Evolutionary conservation across 139 green algal species (phyloP).

Genomic region (Astrephomene gubernaculifera): DNA sequence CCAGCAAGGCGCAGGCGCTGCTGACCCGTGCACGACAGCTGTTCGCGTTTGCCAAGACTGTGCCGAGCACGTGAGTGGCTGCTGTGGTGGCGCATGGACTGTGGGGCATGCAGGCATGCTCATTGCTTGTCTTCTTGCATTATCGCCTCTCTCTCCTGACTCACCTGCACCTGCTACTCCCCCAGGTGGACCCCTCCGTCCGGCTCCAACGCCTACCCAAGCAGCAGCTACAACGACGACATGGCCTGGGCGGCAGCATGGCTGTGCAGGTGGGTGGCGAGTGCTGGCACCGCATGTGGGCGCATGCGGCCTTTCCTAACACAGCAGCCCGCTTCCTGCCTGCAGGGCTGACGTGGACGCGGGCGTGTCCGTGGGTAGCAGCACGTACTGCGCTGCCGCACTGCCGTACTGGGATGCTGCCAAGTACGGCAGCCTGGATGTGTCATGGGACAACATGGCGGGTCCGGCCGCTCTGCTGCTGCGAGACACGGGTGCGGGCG

Average conservation of each 20-base stretch:
- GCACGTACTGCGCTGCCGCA: not conserved
- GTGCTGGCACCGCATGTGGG: too few relatives aligned
- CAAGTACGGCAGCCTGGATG: constrained; percentile 2
- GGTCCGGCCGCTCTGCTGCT: constrained; percentile 15
- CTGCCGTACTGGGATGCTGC: not conserved
- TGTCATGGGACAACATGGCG: constrained; percentile 9
- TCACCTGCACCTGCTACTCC: not conserved
- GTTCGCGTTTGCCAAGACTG: constrained; percentile 24
- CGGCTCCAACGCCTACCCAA: not conserved
- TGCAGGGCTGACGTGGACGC: constrained; percentile 23
- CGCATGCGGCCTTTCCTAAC: too few relatives aligned
- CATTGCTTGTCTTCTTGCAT: not conserved
- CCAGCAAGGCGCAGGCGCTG: not conserved
- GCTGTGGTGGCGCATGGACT: not conserved
- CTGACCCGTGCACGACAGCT: constrained; percentile 27
- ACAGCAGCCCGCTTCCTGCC: too few relatives aligned
- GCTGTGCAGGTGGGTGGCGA: constrained; percentile 39
- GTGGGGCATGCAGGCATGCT: too few relatives aligned
- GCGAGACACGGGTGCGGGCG: constrained; percentile 13
- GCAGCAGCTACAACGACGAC: constrained; percentile 21
- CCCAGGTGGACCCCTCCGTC: not conserved
- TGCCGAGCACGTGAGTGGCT: not conserved
- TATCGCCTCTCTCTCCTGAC: not conserved
- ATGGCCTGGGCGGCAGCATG: constrained; percentile 23
- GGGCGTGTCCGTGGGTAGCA: not conserved